Base-by-base conservation (phyloP, 106 monocot genomes). In the Posidonia australis region DNA sequence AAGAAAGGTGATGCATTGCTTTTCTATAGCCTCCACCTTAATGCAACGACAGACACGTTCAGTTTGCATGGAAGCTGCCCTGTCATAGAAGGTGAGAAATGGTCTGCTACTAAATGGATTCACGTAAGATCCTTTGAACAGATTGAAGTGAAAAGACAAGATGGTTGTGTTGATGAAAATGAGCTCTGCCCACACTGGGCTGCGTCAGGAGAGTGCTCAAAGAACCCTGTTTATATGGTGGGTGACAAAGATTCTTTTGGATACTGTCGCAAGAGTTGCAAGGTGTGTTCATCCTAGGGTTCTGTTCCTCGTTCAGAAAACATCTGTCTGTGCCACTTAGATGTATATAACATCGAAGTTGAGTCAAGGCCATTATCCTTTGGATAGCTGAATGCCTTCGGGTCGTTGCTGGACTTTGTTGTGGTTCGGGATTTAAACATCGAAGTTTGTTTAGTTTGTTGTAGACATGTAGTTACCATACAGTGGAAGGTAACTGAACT, bases 91-190 rank as follows among this genome's bases (percentile, higher is more conserved):
- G 93, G 93, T 0, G 83, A 93, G 72, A 93, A 93, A 64, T 93
- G 93, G 93, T 86, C 93, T 3, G 93, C 89, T 1, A 93, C 93
- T 5, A 93, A 93, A 69, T 93, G 93, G 93, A 89, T 93, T 63
- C 88, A 85, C 44, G 87, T 92, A 44, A 84, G 79, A 52, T 84
- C 91, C 36, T 64, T 26, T 26, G 63, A 64, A 32, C 13, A 9
- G 63, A 46, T 26, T 26, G 63, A 64, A 32, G 23, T 6, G 63
- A 46, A 26, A 46, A 44, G 25, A 18, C 10, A 19, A 43, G 31
- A 51, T 3, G 77, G 44, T 10, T 87, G 91, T 20, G 63, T 51
- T 0, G 91, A 91, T 36, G 72, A 81, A 6, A 77, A 84, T 44
- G 75, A 41, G 5, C 60, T 72, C 20, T 91, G 91, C 31, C 22